These are phyloP conservation scores for Microstegium vimineum DNA, from an alignment of 176 grass and related monocot species.

Conservation along the genomic window DNA sequence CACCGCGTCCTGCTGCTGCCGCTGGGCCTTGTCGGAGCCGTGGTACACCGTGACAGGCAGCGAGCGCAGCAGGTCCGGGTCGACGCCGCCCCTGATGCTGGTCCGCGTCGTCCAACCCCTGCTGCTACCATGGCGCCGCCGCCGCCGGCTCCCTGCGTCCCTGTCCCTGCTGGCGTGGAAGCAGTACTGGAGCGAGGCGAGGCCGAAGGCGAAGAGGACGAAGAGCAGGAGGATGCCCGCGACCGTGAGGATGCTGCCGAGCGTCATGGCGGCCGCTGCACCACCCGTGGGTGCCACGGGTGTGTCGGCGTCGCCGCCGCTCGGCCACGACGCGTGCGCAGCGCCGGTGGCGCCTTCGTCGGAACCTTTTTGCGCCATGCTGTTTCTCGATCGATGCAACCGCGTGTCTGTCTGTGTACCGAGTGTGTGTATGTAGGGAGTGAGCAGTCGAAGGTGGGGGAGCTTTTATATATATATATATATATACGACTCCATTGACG, in stretches of 20 bases:
- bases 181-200: constrained; percentile 12
- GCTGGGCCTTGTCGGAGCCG: background rate
- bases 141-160: background rate
- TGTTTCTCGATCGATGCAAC: background rate
- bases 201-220: background rate
- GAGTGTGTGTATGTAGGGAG: background rate
- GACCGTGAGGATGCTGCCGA: background rate
- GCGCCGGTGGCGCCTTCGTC: background rate
- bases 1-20: background rate
- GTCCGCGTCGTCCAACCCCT: too few species aligned
- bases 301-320: background rate
- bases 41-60: constrained; percentile 36
- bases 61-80: constrained; percentile 41
- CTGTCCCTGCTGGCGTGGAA: too few species aligned
- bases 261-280: background rate
- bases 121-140: background rate
- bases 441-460: background rate
- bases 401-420: too few species aligned
- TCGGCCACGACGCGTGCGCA: background rate
- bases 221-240: constrained; percentile 12
- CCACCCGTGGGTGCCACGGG: background rate
- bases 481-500: background rate
- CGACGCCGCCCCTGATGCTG: background rate
- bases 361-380: background rate
- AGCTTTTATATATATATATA: too few species aligned